These are phyloP conservation scores for Saccharum officinarum DNA, from an alignment of 176 grass and related monocot species.

Conservation along the genomic window DNA sequence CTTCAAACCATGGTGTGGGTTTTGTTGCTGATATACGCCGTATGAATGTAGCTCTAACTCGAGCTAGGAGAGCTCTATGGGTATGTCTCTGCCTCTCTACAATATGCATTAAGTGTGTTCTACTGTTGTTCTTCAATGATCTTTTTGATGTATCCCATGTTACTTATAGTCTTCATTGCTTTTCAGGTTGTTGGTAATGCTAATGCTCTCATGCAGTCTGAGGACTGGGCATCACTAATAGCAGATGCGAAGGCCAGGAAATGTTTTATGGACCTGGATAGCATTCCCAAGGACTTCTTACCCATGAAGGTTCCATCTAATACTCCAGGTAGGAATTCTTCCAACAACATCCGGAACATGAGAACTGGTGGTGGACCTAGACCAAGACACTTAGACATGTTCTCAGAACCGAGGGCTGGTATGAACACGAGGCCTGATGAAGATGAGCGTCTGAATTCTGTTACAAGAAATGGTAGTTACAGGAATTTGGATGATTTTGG, in stretches of 20 bases:
- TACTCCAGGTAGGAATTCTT: constrained; percentile 57
- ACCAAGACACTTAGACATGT: constrained; percentile 57
- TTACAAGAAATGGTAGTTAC: constrained; percentile 75
- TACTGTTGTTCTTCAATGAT: background rate
- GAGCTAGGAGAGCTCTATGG: constrained; percentile 92
- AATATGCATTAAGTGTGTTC: constrained; percentile 2
- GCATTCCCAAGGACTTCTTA: constrained; percentile 86
- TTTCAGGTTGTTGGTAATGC: constrained; percentile 97
- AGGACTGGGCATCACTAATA: constrained; percentile 93
- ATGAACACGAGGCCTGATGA: constrained; percentile 51
- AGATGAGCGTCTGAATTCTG: constrained; percentile 57
- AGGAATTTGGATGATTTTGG: constrained; percentile 78
- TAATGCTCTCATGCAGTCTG: constrained; percentile 86
- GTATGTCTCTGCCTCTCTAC: constrained; percentile 34
- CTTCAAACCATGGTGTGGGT: constrained; percentile 92
- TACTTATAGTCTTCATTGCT: constrained; percentile 33
- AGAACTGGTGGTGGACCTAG: constrained; percentile 68
- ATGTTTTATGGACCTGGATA: constrained; percentile 89
- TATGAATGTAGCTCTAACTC: constrained; percentile 99
- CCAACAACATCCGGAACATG: constrained; percentile 63
- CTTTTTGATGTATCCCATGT: background rate
- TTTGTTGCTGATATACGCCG: constrained; percentile 98
- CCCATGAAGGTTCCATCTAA: constrained; percentile 50
- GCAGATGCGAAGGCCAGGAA: constrained; percentile 85
- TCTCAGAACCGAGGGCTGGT: constrained; percentile 62